Evolutionary conservation across 2,329 filamentous ascomycete species (phyloP).

Genomic region (Ophiostoma fasciatum): DNA sequence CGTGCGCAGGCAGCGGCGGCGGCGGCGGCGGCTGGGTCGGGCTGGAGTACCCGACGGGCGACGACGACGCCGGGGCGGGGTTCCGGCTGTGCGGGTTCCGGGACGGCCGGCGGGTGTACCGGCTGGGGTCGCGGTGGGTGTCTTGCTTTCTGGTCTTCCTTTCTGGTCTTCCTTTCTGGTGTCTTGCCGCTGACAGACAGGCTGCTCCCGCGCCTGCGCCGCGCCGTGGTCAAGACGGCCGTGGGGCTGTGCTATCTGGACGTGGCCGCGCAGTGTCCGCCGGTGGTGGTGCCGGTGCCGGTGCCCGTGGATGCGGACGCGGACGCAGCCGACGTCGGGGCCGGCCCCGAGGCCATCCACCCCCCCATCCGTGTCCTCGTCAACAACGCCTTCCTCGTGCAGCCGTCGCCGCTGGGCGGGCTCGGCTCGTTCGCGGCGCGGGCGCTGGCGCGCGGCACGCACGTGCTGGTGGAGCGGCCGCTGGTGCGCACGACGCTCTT

Average conservation of each 20-base stretch:
- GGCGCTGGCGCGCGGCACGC: constrained; percentile 22
- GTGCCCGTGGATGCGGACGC: too few species aligned
- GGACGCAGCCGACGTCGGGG: neutral
- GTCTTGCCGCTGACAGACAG: neutral
- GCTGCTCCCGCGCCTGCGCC: neutral
- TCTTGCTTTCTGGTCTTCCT: neutral
- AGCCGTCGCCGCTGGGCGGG: constrained; percentile 26
- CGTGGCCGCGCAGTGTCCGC: constrained; percentile 3
- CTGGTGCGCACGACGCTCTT: constrained; percentile 21
- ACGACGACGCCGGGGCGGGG: constrained; percentile 1
- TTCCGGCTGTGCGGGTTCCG: constrained; percentile 6
- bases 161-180: neutral
- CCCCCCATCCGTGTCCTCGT: constrained; percentile 1
- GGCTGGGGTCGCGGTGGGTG: constrained; percentile 2
- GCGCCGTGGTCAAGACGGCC: constrained; percentile 3
- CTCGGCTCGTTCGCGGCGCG: constrained; percentile 31
- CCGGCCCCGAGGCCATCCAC: too few species aligned
- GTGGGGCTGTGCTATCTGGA: constrained; percentile 9
- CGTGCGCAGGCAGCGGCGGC: neutral
- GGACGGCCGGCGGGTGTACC: constrained; percentile 9
- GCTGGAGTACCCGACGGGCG: constrained; percentile 3
- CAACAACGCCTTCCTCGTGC: constrained; percentile 27
- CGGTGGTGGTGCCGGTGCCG: neutral
- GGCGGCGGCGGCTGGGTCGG: neutral
- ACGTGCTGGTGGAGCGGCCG: constrained; percentile 30